A percentile compares a stretch with the other conserved stretches of the same genome.
Conservation (phyloP, 768 basidiomycete species). For the Psilocybe cyanescens region DNA sequence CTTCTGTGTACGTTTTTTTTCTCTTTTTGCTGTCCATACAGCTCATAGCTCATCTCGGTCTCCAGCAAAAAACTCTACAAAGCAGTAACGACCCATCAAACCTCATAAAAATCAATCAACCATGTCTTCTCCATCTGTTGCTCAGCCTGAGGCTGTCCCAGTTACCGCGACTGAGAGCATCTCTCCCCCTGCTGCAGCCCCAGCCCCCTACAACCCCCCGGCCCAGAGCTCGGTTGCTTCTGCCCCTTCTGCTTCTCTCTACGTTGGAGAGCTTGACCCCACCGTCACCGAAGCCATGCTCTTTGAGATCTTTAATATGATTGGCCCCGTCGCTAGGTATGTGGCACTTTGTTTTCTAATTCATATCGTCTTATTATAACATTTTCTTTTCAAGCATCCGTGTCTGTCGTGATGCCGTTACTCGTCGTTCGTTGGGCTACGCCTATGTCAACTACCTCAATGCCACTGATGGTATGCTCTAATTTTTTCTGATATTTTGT, state of each 20-base stretch:
- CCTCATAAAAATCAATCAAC: slow-evolving; percentile 45
- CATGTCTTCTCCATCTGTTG: slow-evolving; percentile 64
- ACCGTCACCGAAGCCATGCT: slow-evolving; percentile 99
- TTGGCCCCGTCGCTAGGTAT: slow-evolving; percentile 96
- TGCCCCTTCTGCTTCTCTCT: slow-evolving; percentile 90
- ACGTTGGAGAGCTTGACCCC: slow-evolving; percentile 98
- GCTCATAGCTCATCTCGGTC: slow-evolving; percentile 18
- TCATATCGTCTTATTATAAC: slow-evolving; percentile 12
- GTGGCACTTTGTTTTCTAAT: slow-evolving; percentile 28
- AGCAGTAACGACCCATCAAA: slow-evolving; percentile 89
- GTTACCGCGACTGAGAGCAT: slow-evolving; percentile 52
- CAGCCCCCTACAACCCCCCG: slow-evolving; percentile 63
- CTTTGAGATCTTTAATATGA: slow-evolving; percentile 99
- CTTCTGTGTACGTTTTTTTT: slow-evolving; percentile 57
- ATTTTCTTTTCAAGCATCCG: slow-evolving; percentile 69
- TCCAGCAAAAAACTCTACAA: slow-evolving; percentile 74
- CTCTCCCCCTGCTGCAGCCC: slow-evolving; percentile 40
- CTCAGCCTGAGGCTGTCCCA: slow-evolving; percentile 56
- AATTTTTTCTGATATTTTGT: neutral
- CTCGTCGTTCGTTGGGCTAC: slow-evolving; percentile 98
- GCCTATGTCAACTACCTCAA: slow-evolving; percentile 99
- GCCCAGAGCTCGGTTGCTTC: slow-evolving; percentile 58
- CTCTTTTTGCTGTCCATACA: slow-evolving; percentile 12
- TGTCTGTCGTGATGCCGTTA: slow-evolving; percentile 99
- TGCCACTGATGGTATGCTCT: slow-evolving; percentile 78